Evolutionary conservation across 257 asterid species (phyloP).

Genomic region (Ehretia macrophylla): DNA sequence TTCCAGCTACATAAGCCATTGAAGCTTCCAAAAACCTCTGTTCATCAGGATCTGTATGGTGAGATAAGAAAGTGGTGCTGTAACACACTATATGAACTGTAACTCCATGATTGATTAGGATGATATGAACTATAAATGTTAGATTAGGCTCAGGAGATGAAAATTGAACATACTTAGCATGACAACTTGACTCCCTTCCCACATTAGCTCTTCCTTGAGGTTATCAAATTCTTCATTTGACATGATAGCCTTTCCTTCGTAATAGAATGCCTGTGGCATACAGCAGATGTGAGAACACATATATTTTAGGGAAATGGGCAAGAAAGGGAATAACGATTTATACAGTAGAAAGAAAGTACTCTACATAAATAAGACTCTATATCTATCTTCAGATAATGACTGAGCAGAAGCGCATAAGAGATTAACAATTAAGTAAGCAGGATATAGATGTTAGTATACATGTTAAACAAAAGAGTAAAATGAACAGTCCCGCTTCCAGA

Average conservation of each 20-base stretch:
- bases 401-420: too few species aligned
- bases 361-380: too few species aligned
- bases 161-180: constrained; percentile 70
- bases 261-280: constrained; percentile 70
- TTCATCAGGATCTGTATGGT: constrained; percentile 72
- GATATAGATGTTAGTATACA: too few species aligned
- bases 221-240: constrained; percentile 96
- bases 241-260: constrained; percentile 96
- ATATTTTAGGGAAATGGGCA: not conserved
- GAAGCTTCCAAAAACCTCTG: constrained; percentile 98
- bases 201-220: constrained; percentile 98
- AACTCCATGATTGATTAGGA: not conserved
- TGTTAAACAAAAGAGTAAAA: not conserved
- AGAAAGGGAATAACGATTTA: not conserved
- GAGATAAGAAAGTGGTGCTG: not conserved
- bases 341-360: too few species aligned
- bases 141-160: not conserved
- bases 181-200: constrained; percentile 99
- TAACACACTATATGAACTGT: not conserved
- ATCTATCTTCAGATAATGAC: too few species aligned
- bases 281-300: not conserved
- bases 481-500: constrained; percentile 12
- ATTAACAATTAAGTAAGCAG: too few species aligned
- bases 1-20: constrained; percentile 92
- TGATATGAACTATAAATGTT: not conserved